Base-by-base conservation (phyloP, 1,139 yeast species). In the Suhomyces choctaworum region DNA sequence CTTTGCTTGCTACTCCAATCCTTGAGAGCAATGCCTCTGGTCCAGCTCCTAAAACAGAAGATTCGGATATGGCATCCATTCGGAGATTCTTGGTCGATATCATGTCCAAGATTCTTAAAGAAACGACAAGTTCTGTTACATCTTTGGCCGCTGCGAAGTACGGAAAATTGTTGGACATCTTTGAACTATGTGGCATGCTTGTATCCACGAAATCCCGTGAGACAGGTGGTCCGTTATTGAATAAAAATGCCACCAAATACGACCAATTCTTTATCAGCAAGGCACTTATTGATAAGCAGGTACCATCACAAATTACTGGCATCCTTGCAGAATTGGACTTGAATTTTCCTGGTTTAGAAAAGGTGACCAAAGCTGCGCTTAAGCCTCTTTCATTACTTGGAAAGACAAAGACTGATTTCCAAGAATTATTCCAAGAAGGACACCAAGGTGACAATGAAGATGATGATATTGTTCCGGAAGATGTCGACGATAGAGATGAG, bases 81-180 rank as follows among this genome's bases (percentile, higher is more conserved):
- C 66, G 97, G 37, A 82, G 80, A 47, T 85, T 82, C 51, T 76
- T 86, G 7, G 75, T 81, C 20, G 97, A 89, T 45, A 69, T 82
- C 0, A 57, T 87, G n/a, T 67, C 78, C 25, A 84, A 80, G 47
- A 78, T 74, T 2, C 54, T 85, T 31, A 76, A 70, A 35, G 92
- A 83, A 7, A 62, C 74, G 1, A 54, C 65, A 3, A 36, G 33
- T 7, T 41, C 51, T 1, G 43, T 37, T 7, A 42, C 56, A 1
- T 51, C 66, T 2, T 48, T 64, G 1, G 63, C 65, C 16, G n/a
- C 32, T 8, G 50, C 52, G 2, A 66, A 75, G 21, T 81, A 81
- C 47, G 67, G 79, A 8, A 78, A 79, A 49, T 55, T 83, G 16
- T 62, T 73, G 16, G 81, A 78, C 34, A 59, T 83, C n/a, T 63